Percentiles rank a stretch among this genome's conserved stretches.
Evolutionary conservation across 164 flowering plant genomes (phyloP).

Genomic region (Piper longum): DNA sequence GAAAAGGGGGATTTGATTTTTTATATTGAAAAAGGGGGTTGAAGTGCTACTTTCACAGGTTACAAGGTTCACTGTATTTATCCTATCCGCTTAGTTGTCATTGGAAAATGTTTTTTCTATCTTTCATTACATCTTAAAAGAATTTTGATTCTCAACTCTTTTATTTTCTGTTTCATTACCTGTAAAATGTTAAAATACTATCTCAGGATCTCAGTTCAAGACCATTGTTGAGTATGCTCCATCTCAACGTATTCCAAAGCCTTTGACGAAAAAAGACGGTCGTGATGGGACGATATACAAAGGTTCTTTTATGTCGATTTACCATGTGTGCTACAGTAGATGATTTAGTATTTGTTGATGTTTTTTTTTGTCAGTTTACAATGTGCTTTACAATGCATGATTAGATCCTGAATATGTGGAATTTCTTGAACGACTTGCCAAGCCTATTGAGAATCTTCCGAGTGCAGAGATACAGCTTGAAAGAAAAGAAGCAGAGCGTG

Average conservation of each 20-base stretch:
- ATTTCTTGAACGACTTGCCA: constrained; percentile 67
- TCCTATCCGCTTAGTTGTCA: too few relatives aligned
- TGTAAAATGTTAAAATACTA: too few relatives aligned
- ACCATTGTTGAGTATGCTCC: constrained; percentile 83
- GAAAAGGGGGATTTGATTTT: too few relatives aligned
- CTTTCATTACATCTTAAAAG: background rate
- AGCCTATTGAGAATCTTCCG: constrained; percentile 91
- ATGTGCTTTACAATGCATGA: constrained; percentile 19
- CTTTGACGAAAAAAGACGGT: constrained; percentile 64
- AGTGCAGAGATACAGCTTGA: constrained; percentile 92
- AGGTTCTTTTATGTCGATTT: constrained; percentile 27
- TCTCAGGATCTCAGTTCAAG: constrained; percentile 60
- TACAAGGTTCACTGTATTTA: too few relatives aligned
- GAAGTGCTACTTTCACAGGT: too few relatives aligned
- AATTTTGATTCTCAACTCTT: too few relatives aligned
- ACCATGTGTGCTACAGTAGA: background rate
- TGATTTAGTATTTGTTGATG: background rate
- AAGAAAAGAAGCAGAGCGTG: constrained; percentile 76
- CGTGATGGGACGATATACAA: constrained; percentile 77
- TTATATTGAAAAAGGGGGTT: too few relatives aligned
- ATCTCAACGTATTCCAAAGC: constrained; percentile 75
- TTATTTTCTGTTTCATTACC: too few relatives aligned
- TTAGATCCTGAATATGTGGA: constrained; percentile 83
- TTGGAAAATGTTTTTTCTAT: background rate
- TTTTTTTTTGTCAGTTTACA: constrained; percentile 9